Conservation (phyloP, 116 monocot species). For the Phalaenopsis hybrid region DNA sequence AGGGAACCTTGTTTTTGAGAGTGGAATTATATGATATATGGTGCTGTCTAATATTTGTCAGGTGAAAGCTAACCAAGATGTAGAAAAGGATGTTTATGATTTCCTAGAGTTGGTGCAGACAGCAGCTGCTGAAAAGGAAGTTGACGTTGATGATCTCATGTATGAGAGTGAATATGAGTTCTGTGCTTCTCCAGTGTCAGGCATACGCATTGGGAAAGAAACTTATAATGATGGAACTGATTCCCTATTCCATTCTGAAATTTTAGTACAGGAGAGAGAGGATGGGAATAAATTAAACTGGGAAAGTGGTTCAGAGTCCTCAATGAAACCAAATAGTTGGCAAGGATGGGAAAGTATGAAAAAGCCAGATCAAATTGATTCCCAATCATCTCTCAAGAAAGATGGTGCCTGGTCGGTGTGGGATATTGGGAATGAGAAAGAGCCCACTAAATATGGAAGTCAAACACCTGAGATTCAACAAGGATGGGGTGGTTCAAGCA, state of each 20-base stretch:
- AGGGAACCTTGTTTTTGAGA: not conserved
- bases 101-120: conserved; percentile 47
- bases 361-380: not conserved
- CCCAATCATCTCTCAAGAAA: not conserved
- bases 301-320: conserved; percentile 18
- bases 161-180: conserved; percentile 33
- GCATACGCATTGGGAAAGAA: conserved; percentile 22
- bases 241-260: not conserved
- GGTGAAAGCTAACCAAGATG: conserved; percentile 27
- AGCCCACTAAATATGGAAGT: not conserved
- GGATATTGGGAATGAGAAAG: conserved; percentile 1
- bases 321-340: conserved; percentile 14
- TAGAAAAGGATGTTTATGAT: conserved; percentile 59
- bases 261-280: conserved; percentile 3
- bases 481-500: conserved; percentile 4
- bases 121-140: conserved; percentile 24
- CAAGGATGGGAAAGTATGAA: conserved; percentile 29
- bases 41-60: conserved; percentile 8
- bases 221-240: conserved; percentile 47
- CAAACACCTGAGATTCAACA: conserved; percentile 2
- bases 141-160: conserved; percentile 59
- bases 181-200: conserved; percentile 55
- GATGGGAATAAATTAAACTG: conserved; percentile 20
- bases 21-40: not conserved
- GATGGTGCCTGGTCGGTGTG: conserved; percentile 20